Base-by-base conservation (phyloP, 495 filamentous ascomycete species). In the Copromyces sp. region DNA sequence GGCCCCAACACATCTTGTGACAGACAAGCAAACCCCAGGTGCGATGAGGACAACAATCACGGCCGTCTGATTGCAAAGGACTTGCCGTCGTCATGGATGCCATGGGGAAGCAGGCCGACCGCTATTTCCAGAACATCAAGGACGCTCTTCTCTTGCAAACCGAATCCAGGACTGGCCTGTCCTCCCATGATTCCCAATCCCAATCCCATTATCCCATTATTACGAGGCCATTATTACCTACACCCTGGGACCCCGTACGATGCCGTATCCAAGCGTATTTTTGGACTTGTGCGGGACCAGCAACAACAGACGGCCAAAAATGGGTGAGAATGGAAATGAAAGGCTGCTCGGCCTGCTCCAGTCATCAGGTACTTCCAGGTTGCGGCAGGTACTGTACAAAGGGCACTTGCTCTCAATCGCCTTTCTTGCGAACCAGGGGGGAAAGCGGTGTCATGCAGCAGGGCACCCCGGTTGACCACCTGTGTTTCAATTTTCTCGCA, bases 401-500 rank as follows among this genome's bases (percentile, higher is more conserved):
- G 35, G 47, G 47, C 47, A 65, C 53, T 14, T 14, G n/a, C 42
- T 20, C 45, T 12, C 20, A 32, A 59, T 20, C 45, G 40, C 29
- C 45, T 68, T 59, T 74, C 40, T 69, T 40, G 47, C 68, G 35
- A 68, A 73, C 73, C 74, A 76, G 78, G 79, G 77, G 53, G 53
- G 75, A 47, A 40, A 69, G 75, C 77, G 72, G 74, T 78, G 73
- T 75, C 73, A 70, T 65, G 69, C 40, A 73, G 73, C 77, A 75
- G 74, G 78, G 76, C 39, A 68, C 45, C 74, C 79, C 71, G 71
- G 76, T 73, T 37, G 41, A 68, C 69, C 68, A 74, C 70, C 74
- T 72, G 78, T 75, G 78, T 81, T 80, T 80, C 77, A 79, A 79
- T 79, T 78, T 53, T 72, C 72, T 71, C 69, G 75, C 65, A 69